Evolutionary conservation across 257 asterid genomes (phyloP).

Genomic region (Euphrasia confusa): DNA sequence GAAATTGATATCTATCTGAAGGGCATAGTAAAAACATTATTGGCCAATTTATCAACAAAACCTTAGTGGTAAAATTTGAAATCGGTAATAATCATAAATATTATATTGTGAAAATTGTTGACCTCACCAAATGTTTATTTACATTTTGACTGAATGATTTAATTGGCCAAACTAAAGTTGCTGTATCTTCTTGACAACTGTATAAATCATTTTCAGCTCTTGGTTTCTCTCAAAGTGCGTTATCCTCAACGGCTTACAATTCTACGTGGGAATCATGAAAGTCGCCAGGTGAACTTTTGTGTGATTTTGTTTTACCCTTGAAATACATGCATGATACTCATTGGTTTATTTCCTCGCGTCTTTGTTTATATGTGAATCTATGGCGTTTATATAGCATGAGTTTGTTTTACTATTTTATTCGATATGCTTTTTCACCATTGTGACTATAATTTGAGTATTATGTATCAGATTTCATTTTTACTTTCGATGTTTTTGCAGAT

Average conservation of each 20-base stretch:
- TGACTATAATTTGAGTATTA: background rate
- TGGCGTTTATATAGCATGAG: background rate
- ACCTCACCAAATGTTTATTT: background rate
- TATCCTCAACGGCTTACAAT: constrained; percentile 57
- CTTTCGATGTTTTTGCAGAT: constrained; percentile 28
- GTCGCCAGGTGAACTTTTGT: constrained; percentile 58
- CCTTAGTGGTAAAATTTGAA: background rate
- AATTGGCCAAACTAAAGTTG: background rate
- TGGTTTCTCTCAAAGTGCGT: constrained; percentile 63
- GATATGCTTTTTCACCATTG: background rate
- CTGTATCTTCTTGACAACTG: constrained; percentile 3
- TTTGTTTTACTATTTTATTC: constrained; percentile 1
- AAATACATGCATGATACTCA: background rate
- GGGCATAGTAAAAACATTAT: background rate
- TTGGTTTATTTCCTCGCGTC: background rate
- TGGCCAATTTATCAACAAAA: background rate
- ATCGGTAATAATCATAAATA: background rate
- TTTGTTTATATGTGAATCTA: background rate
- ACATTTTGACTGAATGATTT: background rate
- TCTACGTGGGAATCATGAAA: constrained; percentile 84
- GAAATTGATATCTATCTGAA: constrained; percentile 1
- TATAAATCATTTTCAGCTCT: constrained; percentile 37
- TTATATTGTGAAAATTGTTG: background rate
- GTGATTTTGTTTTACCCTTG: background rate
- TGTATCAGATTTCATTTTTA: background rate